phyloP scores from a whole-genome alignment of 441 rosid species.

The Populus trichocarpa region DNA sequence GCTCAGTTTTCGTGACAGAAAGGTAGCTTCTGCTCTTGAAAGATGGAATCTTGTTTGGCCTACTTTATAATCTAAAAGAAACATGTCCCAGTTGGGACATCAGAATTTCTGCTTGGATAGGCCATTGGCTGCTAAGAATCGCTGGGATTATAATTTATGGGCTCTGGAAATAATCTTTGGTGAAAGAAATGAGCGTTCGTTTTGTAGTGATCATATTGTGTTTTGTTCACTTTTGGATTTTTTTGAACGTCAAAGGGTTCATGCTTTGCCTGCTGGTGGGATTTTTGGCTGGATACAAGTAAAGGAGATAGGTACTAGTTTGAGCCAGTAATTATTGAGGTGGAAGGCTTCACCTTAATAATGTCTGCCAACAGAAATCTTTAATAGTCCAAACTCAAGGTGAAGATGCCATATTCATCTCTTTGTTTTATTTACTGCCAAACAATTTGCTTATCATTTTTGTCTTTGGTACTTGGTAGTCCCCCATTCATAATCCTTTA shows the following conservation, averaged over 20 bases:
- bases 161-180: not conserved
- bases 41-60: not conserved
- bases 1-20: conserved; percentile 9
- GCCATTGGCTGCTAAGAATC: not conserved
- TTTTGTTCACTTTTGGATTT: not conserved
- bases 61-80: not conserved
- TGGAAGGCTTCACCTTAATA: not conserved
- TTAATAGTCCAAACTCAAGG: not conserved
- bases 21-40: conserved; percentile 10
- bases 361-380: not conserved
- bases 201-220: not conserved
- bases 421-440: not conserved
- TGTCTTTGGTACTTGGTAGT: not conserved
- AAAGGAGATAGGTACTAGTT: not conserved
- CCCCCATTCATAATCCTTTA: not conserved
- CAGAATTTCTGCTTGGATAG: not conserved
- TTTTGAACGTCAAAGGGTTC: not conserved
- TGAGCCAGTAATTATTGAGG: not conserved
- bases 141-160: no score
- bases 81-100: not conserved
- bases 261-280: not conserved
- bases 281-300: not conserved
- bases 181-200: not conserved
- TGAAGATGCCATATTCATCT: not conserved
- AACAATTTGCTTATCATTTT: no score